These are phyloP conservation scores for Penicillium sp. DNA, from an alignment of 2,329 filamentous ascomycete species.

Conservation along the genomic window DNA sequence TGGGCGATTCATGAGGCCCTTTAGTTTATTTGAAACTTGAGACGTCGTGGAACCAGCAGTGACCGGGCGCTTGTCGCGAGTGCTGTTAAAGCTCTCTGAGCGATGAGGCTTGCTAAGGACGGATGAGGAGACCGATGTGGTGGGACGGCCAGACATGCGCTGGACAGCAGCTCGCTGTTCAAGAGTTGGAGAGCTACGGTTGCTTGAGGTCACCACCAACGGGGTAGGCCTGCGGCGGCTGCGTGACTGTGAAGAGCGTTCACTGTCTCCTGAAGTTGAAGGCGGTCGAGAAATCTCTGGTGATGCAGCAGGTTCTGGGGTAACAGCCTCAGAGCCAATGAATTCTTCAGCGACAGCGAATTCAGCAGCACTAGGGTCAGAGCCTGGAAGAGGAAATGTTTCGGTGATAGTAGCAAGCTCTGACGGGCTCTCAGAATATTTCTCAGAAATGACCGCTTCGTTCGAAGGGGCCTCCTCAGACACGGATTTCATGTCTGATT, in stretches of 20 bases:
- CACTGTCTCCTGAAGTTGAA: conserved; percentile 33
- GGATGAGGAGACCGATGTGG: conserved; percentile 29
- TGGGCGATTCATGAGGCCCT: conserved; percentile 41
- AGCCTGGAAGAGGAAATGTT: not conserved
- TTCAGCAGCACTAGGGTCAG: not conserved
- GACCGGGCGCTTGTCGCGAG: conserved; percentile 39
- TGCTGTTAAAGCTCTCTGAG: conserved; percentile 42
- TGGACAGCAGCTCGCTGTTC: conserved; percentile 45
- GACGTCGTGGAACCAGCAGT: conserved; percentile 44
- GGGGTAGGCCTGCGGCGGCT: conserved; percentile 27
- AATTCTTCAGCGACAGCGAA: not conserved
- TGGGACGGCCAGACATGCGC: conserved; percentile 36
- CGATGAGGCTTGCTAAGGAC: conserved; percentile 32
- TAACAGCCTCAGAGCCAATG: not conserved
- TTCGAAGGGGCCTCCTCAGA: not conserved
- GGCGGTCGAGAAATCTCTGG: conserved; percentile 20
- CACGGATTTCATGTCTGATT: conserved; percentile 14
- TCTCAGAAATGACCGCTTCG: not conserved
- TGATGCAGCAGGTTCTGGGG: not conserved
- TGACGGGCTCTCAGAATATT: not conserved
- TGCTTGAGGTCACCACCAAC: conserved; percentile 23
- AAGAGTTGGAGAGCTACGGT: conserved; percentile 22
- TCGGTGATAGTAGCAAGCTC: not conserved
- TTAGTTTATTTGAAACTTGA: conserved; percentile 43
- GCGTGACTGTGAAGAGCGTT: conserved; percentile 29